Evolutionary conservation across 2,329 filamentous ascomycete species (phyloP).

Genomic region (Botrytis galanthina): DNA sequence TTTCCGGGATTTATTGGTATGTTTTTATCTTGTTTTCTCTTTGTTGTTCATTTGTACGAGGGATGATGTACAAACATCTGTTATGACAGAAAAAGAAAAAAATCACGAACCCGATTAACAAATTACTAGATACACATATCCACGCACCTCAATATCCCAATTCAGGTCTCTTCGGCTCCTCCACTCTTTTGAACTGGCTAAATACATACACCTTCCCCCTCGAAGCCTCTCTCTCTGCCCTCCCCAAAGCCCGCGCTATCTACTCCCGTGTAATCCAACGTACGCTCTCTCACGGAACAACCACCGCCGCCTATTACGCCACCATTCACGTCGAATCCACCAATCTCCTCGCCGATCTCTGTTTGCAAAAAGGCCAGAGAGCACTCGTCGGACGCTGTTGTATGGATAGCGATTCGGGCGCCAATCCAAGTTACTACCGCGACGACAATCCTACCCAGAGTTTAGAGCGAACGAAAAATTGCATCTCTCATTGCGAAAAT

Average conservation of each 20-base stretch:
- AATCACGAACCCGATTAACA: slow-evolving; percentile 3
- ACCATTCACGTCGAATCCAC: slow-evolving; percentile 84
- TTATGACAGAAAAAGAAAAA: background rate
- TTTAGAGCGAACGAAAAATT: slow-evolving; percentile 54
- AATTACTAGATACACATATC: slow-evolving; percentile 76
- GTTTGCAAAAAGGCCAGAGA: slow-evolving; percentile 74
- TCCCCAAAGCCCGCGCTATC: slow-evolving; percentile 62
- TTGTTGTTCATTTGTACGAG: background rate
- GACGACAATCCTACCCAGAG: slow-evolving; percentile 64
- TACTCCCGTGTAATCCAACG: slow-evolving; percentile 77
- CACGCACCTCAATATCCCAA: slow-evolving; percentile 97
- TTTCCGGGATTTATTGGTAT: slow-evolving; percentile 79
- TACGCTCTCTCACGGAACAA: slow-evolving; percentile 87
- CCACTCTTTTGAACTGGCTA: slow-evolving; percentile 90
- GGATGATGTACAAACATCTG: background rate
- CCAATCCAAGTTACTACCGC: slow-evolving; percentile 68
- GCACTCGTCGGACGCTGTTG: slow-evolving; percentile 92
- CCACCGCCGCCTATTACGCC: slow-evolving; percentile 91
- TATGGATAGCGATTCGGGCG: slow-evolving; percentile 72
- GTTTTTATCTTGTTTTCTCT: slow-evolving; percentile 11
- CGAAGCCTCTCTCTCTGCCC: slow-evolving; percentile 70
- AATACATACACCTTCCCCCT: slow-evolving; percentile 93
- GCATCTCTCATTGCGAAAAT: slow-evolving; percentile 61
- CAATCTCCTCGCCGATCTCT: slow-evolving; percentile 86
- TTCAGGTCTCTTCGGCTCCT: slow-evolving; percentile 87